Evolutionary conservation across 352 stramenopile species (phyloP).

Genomic region (Globisporangium rhizosaccharum): DNA sequence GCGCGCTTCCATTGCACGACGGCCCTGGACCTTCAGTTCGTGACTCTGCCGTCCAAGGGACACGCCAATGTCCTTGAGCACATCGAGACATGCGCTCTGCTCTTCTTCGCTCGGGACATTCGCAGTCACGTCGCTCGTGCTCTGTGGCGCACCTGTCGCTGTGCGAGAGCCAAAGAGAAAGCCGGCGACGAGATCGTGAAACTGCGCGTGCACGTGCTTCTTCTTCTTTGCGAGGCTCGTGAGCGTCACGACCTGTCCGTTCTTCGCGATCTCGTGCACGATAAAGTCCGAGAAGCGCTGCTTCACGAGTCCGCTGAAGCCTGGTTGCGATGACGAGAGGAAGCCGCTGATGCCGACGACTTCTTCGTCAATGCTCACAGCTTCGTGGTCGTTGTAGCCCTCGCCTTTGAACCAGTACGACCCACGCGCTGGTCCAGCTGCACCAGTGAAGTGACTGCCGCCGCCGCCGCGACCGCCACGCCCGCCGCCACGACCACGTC

Average conservation of each 20-base stretch:
- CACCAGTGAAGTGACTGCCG: not conserved
- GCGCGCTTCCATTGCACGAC: conserved; percentile 33
- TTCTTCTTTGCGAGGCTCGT: conserved; percentile 30
- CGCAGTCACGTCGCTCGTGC: not conserved
- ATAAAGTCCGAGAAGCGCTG: conserved; percentile 84
- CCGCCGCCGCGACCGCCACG: conserved; percentile 15
- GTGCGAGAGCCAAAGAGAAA: conserved; percentile 16
- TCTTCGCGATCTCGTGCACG: conserved; percentile 58
- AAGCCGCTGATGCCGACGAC: conserved; percentile 59
- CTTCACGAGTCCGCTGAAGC: conserved; percentile 74
- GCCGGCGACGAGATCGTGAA: conserved; percentile 35
- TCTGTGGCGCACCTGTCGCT: not conserved
- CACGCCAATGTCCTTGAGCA: conserved; percentile 17
- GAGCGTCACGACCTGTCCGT: conserved; percentile 27
- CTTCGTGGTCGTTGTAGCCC: conserved; percentile 62
- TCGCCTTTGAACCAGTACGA: conserved; percentile 47
- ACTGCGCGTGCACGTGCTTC: conserved; percentile 22
- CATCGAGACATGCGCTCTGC: conserved; percentile 9
- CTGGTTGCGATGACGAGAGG: conserved; percentile 21
- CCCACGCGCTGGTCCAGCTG: conserved; percentile 1
- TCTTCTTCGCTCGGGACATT: not conserved
- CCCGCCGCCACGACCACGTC: conserved; percentile 16
- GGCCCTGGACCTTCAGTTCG: conserved; percentile 16
- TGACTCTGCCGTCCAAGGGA: conserved; percentile 8
- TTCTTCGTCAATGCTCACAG: conserved; percentile 54